Base-by-base conservation (phyloP, 768 basidiomycete species). In the Russula sp. region DNA sequence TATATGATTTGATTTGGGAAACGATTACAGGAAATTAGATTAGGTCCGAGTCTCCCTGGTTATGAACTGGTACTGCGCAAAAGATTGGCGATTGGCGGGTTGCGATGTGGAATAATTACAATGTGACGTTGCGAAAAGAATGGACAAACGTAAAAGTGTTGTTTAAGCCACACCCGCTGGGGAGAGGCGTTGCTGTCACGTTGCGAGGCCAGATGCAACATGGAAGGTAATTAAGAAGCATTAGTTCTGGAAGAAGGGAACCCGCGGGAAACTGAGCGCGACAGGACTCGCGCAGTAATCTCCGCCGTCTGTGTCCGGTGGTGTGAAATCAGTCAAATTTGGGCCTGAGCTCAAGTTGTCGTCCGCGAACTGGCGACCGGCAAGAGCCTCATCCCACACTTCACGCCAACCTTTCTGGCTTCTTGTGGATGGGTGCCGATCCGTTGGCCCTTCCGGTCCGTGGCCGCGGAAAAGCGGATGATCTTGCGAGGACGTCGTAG, bases 381-480 rank as follows among this genome's bases (percentile, higher is more conserved):
- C 59, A 10, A 64, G 63, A 18, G 63, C 63, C 14, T 5, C 50
- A 39, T 64, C 59, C 63, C 63, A 64, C 2, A 64, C 53, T 37
- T 60, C 37, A 27, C 63, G 63, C 63, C 63, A 60, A n/a, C 37
- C 35, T 7, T 64, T 34, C 22, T 22, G 0, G 13, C 5, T 55
- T 27, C 5, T n/a, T 35, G 32, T 49, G 27, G 57, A 31, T 14
- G 49, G 7, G 45, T 22, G 20, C 2, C 13, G 35, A 9, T 37
- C 31, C 9, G 11, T 58, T 2, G 31, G 40, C 31, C 63, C 47
- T 6, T 35, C 35, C 16, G 42, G 55, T 34, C 32, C n/a, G 27
- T 66, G 49, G 6, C 61, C 67, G 22, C 55, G 61, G 58, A 68
- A 66, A 16, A 62, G 45, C 3, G 67, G 67, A 31, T 68, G 67